These are phyloP conservation scores for Herpotrichia juniperi DNA, from an alignment of 2,329 filamentous ascomycete genomes.

Conservation along the genomic window DNA sequence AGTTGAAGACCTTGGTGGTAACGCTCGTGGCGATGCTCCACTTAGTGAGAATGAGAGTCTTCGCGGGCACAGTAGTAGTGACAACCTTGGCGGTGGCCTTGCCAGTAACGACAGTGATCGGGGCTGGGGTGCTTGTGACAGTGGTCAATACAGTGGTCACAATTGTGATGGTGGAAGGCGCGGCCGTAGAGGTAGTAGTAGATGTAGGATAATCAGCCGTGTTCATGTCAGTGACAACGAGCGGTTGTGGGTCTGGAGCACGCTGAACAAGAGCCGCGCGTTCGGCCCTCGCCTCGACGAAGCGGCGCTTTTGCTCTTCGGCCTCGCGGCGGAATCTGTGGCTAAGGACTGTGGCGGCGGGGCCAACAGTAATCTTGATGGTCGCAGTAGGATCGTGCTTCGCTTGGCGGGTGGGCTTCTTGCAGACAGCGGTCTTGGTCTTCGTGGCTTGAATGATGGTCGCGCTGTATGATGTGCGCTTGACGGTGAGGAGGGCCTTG, in stretches of 20 bases:
- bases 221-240: constrained; percentile 38
- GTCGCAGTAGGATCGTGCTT: constrained; percentile 29
- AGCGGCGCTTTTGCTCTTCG: constrained; percentile 14
- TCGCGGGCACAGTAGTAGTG: constrained; percentile 27
- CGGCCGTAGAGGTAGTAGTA: constrained; percentile 27
- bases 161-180: constrained; percentile 22
- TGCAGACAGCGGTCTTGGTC: constrained; percentile 41
- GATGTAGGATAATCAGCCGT: constrained; percentile 31
- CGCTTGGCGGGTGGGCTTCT: constrained; percentile 22
- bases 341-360: constrained; percentile 11
- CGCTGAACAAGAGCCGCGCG: constrained; percentile 39
- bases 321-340: constrained; percentile 26
- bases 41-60: constrained; percentile 25
- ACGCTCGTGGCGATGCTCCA: constrained; percentile 23
- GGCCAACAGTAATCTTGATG: constrained; percentile 32
- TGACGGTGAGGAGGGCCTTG: constrained; percentile 34
- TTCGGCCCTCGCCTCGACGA: constrained; percentile 27
- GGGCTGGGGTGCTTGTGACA: background rate
- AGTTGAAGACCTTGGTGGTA: constrained; percentile 18
- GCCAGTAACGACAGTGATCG: background rate
- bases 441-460: constrained; percentile 23
- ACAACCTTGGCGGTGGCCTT: constrained; percentile 12
- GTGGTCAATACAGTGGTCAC: constrained; percentile 10
- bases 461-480: constrained; percentile 21
- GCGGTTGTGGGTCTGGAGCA: constrained; percentile 42